Evolutionary conservation across 768 basidiomycete genomes (phyloP), one percentile per base, ranked within the genome.

Genomic region (Suillus americanus): DNA sequence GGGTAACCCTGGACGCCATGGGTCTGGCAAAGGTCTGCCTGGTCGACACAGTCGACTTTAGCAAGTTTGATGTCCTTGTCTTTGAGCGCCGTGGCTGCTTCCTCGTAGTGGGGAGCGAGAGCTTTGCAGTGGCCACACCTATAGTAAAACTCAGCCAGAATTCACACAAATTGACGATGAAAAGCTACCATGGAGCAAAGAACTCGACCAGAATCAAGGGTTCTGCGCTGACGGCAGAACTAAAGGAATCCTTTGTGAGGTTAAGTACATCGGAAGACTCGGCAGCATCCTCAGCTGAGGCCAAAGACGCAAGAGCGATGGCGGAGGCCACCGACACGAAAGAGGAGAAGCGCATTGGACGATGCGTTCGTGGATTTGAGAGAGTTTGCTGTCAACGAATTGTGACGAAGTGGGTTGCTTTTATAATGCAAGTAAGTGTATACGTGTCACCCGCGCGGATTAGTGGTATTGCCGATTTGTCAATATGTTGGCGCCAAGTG

Each of bases 41-140:
- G 83, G 67, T 93, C 95, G 53, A 97, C 97, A 77, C 97, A 99
- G 82, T 99, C 95, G 60, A 99, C 96, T 75, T 98, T 97, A 69
- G 95, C 95, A 61, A 99, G 79, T 76, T 91, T 91, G 80, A 99
- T 94, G 77, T 83, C 83, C 75, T 89, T 92, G 68, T 89, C 90
- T 81, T 97, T 97, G 77, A 99, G 88, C 41, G 87, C 81, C 13
- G 96, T 97, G 1, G 97, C 95, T 4, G 97, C 97, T 75, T 92
- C 89, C 75, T 96, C 94, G 69, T 96, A 97, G 67, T 97, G 90
- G 61, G 95, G 95, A 25, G 94, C 95, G 61, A 97, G 84, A 40
- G 94, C 92, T 73, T 97, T 97, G 84, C 96, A 97, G 80, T 97
- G 95, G 54, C 95, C 94, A 75, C 94, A 96, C 92, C 91, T 92